These are phyloP conservation scores for Platanthera guangdongensis DNA, from an alignment of 106 monocot species.

Conservation along the genomic window DNA sequence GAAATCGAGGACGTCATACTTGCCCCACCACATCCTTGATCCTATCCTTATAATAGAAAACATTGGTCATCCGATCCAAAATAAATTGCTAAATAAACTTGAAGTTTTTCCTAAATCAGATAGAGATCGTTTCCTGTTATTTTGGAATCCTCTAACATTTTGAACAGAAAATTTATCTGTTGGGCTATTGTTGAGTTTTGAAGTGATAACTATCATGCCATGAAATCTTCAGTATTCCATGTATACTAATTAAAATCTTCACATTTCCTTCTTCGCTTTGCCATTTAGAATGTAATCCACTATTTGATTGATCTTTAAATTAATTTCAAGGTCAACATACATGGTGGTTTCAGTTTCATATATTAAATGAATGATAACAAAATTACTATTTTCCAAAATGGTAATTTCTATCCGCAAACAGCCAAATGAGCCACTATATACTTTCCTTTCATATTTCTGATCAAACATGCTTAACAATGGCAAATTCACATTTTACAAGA, in stretches of 20 bases:
- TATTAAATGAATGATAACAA: no score
- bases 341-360: no score
- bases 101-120: not conserved
- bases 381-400: no score
- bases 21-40: no score
- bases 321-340: no score
- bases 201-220: not conserved
- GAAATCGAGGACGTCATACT: no score
- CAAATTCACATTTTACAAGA: not conserved
- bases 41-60: not conserved
- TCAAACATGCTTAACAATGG: not conserved
- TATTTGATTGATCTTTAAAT: no score
- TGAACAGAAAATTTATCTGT: not conserved
- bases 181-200: not conserved
- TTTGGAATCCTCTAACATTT: not conserved
- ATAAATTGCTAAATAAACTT: not conserved
- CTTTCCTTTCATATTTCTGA: not conserved
- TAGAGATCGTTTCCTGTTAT: no score
- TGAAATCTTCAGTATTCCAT: not conserved
- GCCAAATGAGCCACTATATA: no score
- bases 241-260: not conserved
- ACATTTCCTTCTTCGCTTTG: not conserved
- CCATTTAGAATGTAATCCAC: not conserved
- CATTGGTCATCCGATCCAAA: not conserved
- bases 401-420: no score